Conservation (phyloP, 2,329 filamentous ascomycete species). For the Cercospora citrullina region DNA sequence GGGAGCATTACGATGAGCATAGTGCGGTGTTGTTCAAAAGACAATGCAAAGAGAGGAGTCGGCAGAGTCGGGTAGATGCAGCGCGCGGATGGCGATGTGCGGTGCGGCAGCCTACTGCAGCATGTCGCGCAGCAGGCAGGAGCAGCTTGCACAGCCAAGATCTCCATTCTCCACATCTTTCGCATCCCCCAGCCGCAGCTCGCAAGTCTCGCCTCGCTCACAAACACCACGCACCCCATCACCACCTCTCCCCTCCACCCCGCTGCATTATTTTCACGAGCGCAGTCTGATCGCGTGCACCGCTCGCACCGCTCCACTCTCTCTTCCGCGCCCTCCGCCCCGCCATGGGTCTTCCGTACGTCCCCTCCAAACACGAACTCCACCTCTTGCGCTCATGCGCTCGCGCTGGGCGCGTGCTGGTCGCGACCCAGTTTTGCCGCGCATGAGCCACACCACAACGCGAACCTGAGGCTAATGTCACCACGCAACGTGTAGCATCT, state of each 20-base stretch:
- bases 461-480: conserved; percentile 17
- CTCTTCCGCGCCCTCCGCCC: conserved; percentile 13
- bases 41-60: neutral
- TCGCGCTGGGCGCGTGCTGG: conserved; percentile 1
- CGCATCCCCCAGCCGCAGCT: neutral
- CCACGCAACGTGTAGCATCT: conserved; percentile 43
- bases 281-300: conserved; percentile 28
- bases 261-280: conserved; percentile 20
- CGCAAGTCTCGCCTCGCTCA: neutral
- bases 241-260: conserved; percentile 17
- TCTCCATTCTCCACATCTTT: neutral
- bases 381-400: conserved; percentile 7
- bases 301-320: conserved; percentile 23
- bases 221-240: conserved; percentile 13
- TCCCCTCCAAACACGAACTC: conserved; percentile 22
- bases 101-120: neutral
- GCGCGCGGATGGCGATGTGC: neutral
- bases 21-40: neutral
- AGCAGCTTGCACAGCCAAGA: neutral
- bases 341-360: conserved; percentile 54
- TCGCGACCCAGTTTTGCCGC: conserved; percentile 13
- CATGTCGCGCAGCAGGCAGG: neutral
- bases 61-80: neutral
- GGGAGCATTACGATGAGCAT: neutral
- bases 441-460: conserved; percentile 12